Evolutionary conservation across 2,329 filamentous ascomycete species (phyloP), one percentile per base, ranked within the genome.

Genomic region (Epichloe festucae): DNA sequence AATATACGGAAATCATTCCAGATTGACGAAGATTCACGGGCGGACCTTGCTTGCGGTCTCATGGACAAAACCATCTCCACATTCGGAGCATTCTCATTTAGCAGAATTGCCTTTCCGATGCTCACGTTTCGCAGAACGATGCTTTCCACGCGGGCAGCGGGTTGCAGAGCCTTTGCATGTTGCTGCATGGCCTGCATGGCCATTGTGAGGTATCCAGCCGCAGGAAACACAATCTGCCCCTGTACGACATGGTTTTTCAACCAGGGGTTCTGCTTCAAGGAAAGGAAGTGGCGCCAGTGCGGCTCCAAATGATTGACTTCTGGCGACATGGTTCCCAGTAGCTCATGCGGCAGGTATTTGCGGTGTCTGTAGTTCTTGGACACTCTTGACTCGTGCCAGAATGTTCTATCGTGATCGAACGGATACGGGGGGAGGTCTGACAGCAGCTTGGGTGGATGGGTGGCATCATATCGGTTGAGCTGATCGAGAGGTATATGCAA

Each of bases 141-240:
- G 8, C 27, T 31, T 31, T 31, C 27, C 27, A 31, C 27, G 8
- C 7, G 27, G 8, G 27, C 7, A 31, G 2, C 27, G 27, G 27
- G 10, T 3, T 31, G 8, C 27, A 31, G 27, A 1, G 8, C 27
- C 27, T 31, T 31, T 27, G 27, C 2, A 8, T 8, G 27, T 31
- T 31, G 27, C 27, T 1, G 7, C 27, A 31, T 10, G 8, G 27
- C 27, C 27, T 31, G 27, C 27, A 57, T 56, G 8, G 59, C 65
- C 60, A 66, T 65, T n/a, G 58, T 49, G 2, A 70, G 34, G 53
- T 67, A 72, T 0, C 59, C 66, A 5, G 69, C 63, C 15, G 51
- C 62, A 0, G 71, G 70, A 49, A 69, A 70, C 1, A 73, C 58
- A 39, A 65, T 59, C 5, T 65, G 0, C 55, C 5, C 17, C 61